phyloP scores from a whole-genome alignment of 495 filamentous ascomycete genomes.

The Lepidopterella palustris region DNA sequence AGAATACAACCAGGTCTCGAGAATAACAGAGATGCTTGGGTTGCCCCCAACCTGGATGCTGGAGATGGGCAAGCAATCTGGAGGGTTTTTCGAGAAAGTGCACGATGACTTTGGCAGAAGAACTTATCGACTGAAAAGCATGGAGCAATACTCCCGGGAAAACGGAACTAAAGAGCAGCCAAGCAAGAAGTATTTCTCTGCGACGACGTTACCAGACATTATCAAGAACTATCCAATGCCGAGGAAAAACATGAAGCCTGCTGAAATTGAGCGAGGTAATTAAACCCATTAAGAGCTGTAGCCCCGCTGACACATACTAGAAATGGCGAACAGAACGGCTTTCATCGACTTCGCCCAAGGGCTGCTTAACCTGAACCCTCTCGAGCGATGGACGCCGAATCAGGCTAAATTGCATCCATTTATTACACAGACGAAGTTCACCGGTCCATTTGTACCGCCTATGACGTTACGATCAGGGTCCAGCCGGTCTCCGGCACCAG shows the following conservation, averaged over 20 bases:
- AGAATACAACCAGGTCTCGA: constrained; percentile 96
- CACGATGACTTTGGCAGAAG: constrained; percentile 88
- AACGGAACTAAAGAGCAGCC: constrained; percentile 96
- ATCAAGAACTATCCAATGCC: constrained; percentile 98
- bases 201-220: constrained; percentile 89
- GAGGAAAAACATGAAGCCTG: constrained; percentile 98
- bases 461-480: constrained; percentile 89
- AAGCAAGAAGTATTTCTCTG: constrained; percentile 98
- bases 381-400: constrained; percentile 96
- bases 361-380: constrained; percentile 85
- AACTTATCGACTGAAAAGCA: constrained; percentile 85
- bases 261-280: constrained; percentile 91
- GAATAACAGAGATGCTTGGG: constrained; percentile 98
- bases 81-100: constrained; percentile 94
- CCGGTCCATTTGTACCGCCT: constrained; percentile 91
- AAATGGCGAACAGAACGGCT: constrained; percentile 96
- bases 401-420: constrained; percentile 97
- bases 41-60: constrained; percentile 98
- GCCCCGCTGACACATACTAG: constrained; percentile 43
- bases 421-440: constrained; percentile 97
- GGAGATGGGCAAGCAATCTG: constrained; percentile 96
- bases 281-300: background rate
- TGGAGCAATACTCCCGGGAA: constrained; percentile 95
- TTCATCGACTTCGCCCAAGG: constrained; percentile 99
- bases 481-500: constrained; percentile 79